A percentile compares a stretch with the other conserved stretches of the same genome.
phyloP scores from a whole-genome alignment of 495 filamentous ascomycete genomes.

The Chaetomidium leptoderma region DNA sequence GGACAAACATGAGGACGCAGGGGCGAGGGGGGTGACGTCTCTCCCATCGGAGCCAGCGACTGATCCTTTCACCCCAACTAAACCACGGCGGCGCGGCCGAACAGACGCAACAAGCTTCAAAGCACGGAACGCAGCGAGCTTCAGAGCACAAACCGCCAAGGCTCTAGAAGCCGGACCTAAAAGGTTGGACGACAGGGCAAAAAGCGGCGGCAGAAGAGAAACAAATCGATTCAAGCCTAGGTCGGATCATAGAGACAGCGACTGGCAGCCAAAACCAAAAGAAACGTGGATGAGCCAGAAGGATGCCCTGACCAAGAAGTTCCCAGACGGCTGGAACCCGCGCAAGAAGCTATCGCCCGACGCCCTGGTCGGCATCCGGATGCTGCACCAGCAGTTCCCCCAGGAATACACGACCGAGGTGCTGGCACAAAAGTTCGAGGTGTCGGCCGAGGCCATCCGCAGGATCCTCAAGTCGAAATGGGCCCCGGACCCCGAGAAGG shows the following conservation, averaged over 20 bases:
- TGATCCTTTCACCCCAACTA: no score
- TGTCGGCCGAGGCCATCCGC: conserved; percentile 81
- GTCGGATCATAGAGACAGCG: neutral
- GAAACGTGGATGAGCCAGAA: conserved; percentile 30
- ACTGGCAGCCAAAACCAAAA: neutral
- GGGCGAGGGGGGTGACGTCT: no score
- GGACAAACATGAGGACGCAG: neutral
- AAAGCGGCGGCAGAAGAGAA: neutral
- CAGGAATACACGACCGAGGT: conserved; percentile 67
- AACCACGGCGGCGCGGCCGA: no score
- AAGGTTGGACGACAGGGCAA: neutral
- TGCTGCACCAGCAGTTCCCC: conserved; percentile 69
- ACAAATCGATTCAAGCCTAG: conserved; percentile 8
- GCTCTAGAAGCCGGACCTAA: neutral
- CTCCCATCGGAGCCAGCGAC: neutral
- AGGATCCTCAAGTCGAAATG: conserved; percentile 84
- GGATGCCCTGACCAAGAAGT: conserved; percentile 48
- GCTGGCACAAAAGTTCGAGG: conserved; percentile 73
- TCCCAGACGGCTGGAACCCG: conserved; percentile 73
- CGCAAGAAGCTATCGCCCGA: conserved; percentile 86
- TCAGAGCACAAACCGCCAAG: no score
- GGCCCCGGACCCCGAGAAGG: conserved; percentile 62
- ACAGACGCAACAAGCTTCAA: neutral
- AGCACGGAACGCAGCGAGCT: no score
- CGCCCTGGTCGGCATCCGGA: conserved; percentile 78